Evolutionary conservation across 176 grass and related monocot species (phyloP).

Genomic region (Ampelocalamus luodianensis): DNA sequence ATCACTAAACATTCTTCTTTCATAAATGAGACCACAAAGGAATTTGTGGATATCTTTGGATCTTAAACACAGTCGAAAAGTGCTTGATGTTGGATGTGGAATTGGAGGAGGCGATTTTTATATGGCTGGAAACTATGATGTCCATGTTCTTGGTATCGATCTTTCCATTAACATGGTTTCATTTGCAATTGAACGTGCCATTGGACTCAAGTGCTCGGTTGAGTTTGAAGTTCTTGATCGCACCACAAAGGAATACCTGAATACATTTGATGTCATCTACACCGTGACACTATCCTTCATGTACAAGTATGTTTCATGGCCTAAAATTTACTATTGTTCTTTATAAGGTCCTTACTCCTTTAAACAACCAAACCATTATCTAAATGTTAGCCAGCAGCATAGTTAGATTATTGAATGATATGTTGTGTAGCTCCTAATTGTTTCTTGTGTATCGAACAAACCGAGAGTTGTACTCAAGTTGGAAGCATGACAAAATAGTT

Average conservation of each 20-base stretch:
- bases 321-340: background rate
- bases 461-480: background rate
- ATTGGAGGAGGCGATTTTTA: too few species aligned
- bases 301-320: slow-evolving; percentile 63
- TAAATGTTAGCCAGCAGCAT: background rate
- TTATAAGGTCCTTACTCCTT: slow-evolving; percentile 1
- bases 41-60: slow-evolving; percentile 85
- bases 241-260: too few species aligned
- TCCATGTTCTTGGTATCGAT: too few species aligned
- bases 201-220: too few species aligned
- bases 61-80: slow-evolving; percentile 87
- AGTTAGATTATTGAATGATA: slow-evolving; percentile 15
- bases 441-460: slow-evolving; percentile 4
- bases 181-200: too few species aligned
- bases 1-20: background rate
- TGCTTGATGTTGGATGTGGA: too few species aligned
- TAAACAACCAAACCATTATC: background rate
- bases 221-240: too few species aligned
- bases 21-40: slow-evolving; percentile 81
- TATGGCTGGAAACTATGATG: too few species aligned
- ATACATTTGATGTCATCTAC: slow-evolving; percentile 63
- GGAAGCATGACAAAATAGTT: background rate
- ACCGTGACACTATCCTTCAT: slow-evolving; percentile 97
- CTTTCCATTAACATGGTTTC: too few species aligned
- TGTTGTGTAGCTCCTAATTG: background rate